phyloP scores from a whole-genome alignment of 2,329 filamentous ascomycete species.

The Paracoccidioides lutzii region DNA sequence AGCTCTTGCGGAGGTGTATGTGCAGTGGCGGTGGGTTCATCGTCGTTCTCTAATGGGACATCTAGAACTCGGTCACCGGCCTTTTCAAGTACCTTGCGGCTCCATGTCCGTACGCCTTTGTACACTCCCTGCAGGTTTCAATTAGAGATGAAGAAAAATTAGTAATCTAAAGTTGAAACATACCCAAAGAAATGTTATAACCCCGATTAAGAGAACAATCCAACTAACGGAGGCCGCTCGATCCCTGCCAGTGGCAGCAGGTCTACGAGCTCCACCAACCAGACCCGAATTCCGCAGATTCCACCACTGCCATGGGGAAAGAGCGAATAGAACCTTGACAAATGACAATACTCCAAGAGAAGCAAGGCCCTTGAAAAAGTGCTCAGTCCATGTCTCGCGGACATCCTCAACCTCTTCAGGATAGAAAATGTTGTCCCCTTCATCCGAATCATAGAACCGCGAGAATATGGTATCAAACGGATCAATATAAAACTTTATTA shows the following conservation, averaged over 20 bases:
- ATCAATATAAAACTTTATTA: slow-evolving; percentile 78
- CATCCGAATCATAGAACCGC: slow-evolving; percentile 26
- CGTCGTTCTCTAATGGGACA: slow-evolving; percentile 44
- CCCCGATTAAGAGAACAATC: slow-evolving; percentile 65
- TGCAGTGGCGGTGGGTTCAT: slow-evolving; percentile 33
- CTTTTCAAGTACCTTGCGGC: slow-evolving; percentile 57
- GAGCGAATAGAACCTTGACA: slow-evolving; percentile 61
- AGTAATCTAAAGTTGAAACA: slow-evolving; percentile 23
- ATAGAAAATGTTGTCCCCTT: slow-evolving; percentile 18
- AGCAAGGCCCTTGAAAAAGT: slow-evolving; percentile 83
- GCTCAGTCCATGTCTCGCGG: slow-evolving; percentile 56
- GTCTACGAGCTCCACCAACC: slow-evolving; percentile 38
- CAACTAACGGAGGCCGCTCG: slow-evolving; percentile 68
- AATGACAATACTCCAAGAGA: slow-evolving; percentile 79
- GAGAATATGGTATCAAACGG: slow-evolving; percentile 51
- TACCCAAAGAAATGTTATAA: slow-evolving; percentile 65
- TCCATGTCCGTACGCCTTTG: slow-evolving; percentile 65
- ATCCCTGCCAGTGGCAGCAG: slow-evolving; percentile 57
- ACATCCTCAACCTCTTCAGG: slow-evolving; percentile 25
- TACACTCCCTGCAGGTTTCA: slow-evolving; percentile 52
- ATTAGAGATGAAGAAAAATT: not conserved
- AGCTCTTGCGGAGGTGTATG: slow-evolving; percentile 7
- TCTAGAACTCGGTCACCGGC: slow-evolving; percentile 73
- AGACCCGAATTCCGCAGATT: slow-evolving; percentile 53
- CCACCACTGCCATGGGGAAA: slow-evolving; percentile 66